A percentile compares a stretch with the other conserved stretches of the same genome.
Evolutionary conservation across 257 asterid genomes (phyloP).

Genomic region (Perilla frutescens): DNA sequence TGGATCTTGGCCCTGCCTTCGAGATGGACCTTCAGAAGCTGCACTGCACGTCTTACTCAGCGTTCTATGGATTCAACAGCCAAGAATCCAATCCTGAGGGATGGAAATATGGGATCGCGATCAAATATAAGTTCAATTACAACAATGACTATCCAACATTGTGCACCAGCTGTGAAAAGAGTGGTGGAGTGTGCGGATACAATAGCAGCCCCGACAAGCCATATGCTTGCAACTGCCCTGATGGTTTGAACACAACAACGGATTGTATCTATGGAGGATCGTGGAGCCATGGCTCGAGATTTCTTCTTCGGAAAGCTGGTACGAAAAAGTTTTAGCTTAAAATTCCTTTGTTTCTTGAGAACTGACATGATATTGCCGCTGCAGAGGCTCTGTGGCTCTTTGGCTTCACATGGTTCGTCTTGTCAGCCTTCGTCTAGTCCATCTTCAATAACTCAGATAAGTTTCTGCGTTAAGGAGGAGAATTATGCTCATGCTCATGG

Average conservation of each 20-base stretch:
- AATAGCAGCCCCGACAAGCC: slow-evolving; percentile 45
- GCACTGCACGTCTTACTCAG: slow-evolving; percentile 70
- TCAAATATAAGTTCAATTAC: slow-evolving; percentile 74
- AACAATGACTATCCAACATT: slow-evolving; percentile 68
- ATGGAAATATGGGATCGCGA: slow-evolving; percentile 77
- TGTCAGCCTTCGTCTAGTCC: slow-evolving; percentile 42
- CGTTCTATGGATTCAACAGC: slow-evolving; percentile 61
- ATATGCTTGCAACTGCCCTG: slow-evolving; percentile 71
- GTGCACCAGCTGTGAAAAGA: slow-evolving; percentile 80
- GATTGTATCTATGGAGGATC: slow-evolving; percentile 61
- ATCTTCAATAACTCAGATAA: slow-evolving; percentile 33
- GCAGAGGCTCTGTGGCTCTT: slow-evolving; percentile 51
- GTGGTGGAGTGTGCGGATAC: slow-evolving; percentile 79
- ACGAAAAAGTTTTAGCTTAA: slow-evolving; percentile 15
- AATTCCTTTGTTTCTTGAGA: background rate
- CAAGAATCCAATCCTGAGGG: slow-evolving; percentile 60
- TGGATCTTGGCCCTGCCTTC: slow-evolving; percentile 85
- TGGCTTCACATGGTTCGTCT: slow-evolving; percentile 42
- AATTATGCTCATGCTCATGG: background rate
- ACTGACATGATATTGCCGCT: slow-evolving; percentile 24
- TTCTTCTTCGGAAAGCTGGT: slow-evolving; percentile 51
- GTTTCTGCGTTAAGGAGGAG: slow-evolving; percentile 29
- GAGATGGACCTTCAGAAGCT: slow-evolving; percentile 73
- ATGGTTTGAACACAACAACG: slow-evolving; percentile 64
- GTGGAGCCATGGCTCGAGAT: slow-evolving; percentile 54